Conservation (phyloP, 148 eudicot species). For the Vaccinium macrocarpon region DNA sequence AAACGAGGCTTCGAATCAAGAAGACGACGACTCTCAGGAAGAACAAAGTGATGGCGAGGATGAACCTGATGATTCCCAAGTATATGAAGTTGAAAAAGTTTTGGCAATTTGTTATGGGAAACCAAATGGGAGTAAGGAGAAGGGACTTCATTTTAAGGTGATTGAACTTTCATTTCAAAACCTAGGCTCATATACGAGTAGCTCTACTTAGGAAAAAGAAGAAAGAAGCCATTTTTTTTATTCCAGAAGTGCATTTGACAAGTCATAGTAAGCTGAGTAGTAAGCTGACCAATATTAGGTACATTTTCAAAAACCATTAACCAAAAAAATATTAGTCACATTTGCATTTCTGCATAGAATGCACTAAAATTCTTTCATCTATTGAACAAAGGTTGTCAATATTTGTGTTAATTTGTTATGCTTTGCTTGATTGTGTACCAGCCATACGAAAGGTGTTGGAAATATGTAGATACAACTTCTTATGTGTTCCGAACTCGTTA, state of each 20-base stretch:
- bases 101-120: conserved; percentile 65
- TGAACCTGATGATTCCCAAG: conserved; percentile 34
- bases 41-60: conserved; percentile 30
- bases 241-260: neutral
- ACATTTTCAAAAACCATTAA: no score
- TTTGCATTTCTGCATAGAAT: no score
- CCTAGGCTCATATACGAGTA: neutral
- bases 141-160: conserved; percentile 68
- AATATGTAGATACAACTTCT: neutral
- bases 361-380: no score
- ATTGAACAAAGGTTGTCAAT: no score
- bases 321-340: no score
- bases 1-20: conserved; percentile 20
- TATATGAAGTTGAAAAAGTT: conserved; percentile 65
- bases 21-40: conserved; percentile 17
- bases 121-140: conserved; percentile 33
- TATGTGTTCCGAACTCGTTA: neutral
- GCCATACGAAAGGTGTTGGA: no score
- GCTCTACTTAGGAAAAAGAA: neutral
- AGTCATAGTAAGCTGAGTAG: neutral
- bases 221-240: neutral
- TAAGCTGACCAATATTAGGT: no score
- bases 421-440: neutral
- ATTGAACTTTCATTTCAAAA: neutral
- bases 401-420: neutral